Evolutionary conservation across 352 stramenopile species (phyloP), one percentile per base, ranked within the genome.

Genomic region (Globisporangium uncinulatum): DNA sequence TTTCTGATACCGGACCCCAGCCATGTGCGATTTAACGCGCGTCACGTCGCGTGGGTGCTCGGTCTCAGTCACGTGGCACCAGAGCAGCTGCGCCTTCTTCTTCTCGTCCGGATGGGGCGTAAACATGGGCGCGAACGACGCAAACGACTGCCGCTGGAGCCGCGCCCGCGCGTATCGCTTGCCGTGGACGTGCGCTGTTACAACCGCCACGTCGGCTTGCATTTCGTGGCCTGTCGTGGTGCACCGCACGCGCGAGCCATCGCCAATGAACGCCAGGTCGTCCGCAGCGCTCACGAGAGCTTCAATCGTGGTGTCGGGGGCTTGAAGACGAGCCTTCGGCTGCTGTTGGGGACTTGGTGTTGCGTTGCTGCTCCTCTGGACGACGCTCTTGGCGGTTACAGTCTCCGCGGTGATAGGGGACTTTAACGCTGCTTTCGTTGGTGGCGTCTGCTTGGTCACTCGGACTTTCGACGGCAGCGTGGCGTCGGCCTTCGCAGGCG

Each of bases 161-260:
- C 62, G 61, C 7, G 73, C 70, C 20, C 77, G 77, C 42, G 65
- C 61, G 61, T 89, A 89, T 11, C 77, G 69, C 62, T 87, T 89
- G 48, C 79, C 79, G 13, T 51, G 53, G 36, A 86, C 70, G 60
- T 89, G 74, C 56, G 60, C 56, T 6, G 63, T 69, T 57, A 89
- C 81, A n/a, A 75, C 56, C 20, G 71, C 68, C 42, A 69, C 49
- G 15, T 85, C 72, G 4, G 79, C 79, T 57, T 77, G 75, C 75
- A 89, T 86, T 55, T 89, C 79, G 53, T 89, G 79, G 11, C 75
- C 68, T 3, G 79, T 89, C 6, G 70, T 80, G 17, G 62, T 70
- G 63, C 79, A 89, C 34, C 74, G 74, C 44, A 89, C 77, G 17
- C 73, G 70, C 47, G 36, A 51, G 17, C 71, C 62, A 3, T 85